Conservation (phyloP, 2,329 filamentous ascomycete genomes). For the Aspergillus jensenii region DNA sequence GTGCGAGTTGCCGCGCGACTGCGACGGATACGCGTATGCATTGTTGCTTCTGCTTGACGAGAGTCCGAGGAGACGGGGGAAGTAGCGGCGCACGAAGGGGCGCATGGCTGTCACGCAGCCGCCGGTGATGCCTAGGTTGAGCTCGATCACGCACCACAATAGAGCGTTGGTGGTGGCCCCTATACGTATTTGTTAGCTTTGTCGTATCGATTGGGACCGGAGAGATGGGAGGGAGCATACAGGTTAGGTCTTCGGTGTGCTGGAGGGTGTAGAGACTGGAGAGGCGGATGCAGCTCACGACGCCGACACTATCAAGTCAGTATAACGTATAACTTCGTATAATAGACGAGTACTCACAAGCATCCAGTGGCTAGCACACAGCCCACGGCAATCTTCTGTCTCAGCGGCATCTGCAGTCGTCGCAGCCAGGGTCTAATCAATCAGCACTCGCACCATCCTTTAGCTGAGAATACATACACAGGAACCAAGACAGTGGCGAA, state of each 20-base stretch:
- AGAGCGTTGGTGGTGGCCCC: constrained; percentile 25
- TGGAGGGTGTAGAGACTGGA: constrained; percentile 22
- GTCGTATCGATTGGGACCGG: neutral
- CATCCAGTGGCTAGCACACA: constrained; percentile 30
- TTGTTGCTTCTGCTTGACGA: constrained; percentile 19
- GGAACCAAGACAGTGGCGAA: constrained; percentile 29
- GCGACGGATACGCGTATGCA: constrained; percentile 8
- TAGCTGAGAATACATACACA: constrained; percentile 20
- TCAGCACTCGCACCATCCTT: neutral
- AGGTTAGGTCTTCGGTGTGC: constrained; percentile 25
- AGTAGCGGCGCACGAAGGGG: constrained; percentile 28
- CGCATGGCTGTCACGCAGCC: constrained; percentile 31
- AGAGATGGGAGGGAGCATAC: constrained; percentile 9
- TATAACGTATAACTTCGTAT: neutral
- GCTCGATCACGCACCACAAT: constrained; percentile 30
- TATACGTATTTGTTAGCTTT: neutral
- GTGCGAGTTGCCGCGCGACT: constrained; percentile 21
- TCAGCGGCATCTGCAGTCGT: constrained; percentile 29
- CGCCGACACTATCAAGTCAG: constrained; percentile 23
- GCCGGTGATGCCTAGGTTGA: constrained; percentile 29
- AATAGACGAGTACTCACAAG: constrained; percentile 20
- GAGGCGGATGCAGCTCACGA: constrained; percentile 31
- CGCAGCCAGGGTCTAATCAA: constrained; percentile 27
- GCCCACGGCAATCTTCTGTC: constrained; percentile 30
- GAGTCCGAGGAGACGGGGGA: constrained; percentile 26